A percentile compares a stretch with the other conserved stretches of the same genome.
Conservation (phyloP, 2,329 filamentous ascomycete species). For the Fusarium sp. region DNA sequence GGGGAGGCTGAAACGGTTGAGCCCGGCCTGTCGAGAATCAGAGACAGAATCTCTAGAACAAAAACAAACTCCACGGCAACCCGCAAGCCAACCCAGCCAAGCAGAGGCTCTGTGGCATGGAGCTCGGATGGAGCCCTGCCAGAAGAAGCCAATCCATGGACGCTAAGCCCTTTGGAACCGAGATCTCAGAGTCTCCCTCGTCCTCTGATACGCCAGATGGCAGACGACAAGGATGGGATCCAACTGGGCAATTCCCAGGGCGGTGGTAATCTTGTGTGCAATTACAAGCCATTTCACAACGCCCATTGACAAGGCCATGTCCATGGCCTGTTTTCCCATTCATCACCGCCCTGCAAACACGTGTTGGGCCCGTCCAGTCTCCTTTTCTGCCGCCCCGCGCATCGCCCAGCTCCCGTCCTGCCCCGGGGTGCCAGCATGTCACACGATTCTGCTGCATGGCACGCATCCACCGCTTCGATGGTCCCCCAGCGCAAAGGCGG, state of each 20-base stretch:
- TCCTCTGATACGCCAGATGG: slow-evolving; percentile 30
- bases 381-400: slow-evolving; percentile 32
- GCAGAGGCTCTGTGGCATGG: slow-evolving; percentile 11
- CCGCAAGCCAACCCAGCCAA: slow-evolving; percentile 6
- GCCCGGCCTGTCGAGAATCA: slow-evolving; percentile 16
- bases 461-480: slow-evolving; percentile 11
- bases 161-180: slow-evolving; percentile 36
- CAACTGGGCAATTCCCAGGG: slow-evolving; percentile 34
- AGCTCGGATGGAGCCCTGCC: slow-evolving; percentile 14
- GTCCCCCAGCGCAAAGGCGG: neutral
- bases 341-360: slow-evolving; percentile 35
- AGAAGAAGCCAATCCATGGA: neutral
- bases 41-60: slow-evolving; percentile 1
- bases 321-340: slow-evolving; percentile 30
- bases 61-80: slow-evolving; percentile 22
- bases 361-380: slow-evolving; percentile 31
- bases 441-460: slow-evolving; percentile 33
- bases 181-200: slow-evolving; percentile 24
- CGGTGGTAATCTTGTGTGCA: slow-evolving; percentile 41
- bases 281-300: slow-evolving; percentile 25
- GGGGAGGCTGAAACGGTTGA: slow-evolving; percentile 13
- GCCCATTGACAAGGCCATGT: slow-evolving; percentile 1
- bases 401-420: slow-evolving; percentile 1
- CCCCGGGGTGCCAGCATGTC: slow-evolving; percentile 16
- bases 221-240: slow-evolving; percentile 5